phyloP scores from a whole-genome alignment of 495 filamentous ascomycete species.

The Pyronema omphalodes region DNA sequence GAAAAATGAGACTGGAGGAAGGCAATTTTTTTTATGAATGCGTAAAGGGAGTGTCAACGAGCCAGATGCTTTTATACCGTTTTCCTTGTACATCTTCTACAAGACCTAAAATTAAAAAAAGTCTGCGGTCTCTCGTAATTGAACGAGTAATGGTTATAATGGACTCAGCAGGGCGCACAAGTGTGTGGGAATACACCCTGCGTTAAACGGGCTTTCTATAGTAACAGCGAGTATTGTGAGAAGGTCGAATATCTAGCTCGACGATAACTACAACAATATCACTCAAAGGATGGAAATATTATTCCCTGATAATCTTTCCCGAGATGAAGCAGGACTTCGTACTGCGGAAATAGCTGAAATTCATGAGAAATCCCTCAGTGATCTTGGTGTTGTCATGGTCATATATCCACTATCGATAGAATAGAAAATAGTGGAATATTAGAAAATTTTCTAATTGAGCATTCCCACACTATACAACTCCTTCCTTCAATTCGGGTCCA shows the following conservation, averaged over 20 bases:
- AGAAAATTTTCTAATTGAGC: too few relatives aligned
- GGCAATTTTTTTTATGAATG: neutral
- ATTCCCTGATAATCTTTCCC: neutral
- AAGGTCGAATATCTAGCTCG: neutral
- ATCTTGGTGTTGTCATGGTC: too few relatives aligned
- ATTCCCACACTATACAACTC: too few relatives aligned
- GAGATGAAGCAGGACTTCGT: neutral
- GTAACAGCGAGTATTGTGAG: neutral
- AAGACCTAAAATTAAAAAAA: too few relatives aligned
- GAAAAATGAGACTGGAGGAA: neutral
- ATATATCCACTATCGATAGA: too few relatives aligned
- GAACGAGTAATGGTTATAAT: too few relatives aligned
- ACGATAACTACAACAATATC: neutral
- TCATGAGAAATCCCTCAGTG: too few relatives aligned
- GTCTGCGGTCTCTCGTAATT: too few relatives aligned
- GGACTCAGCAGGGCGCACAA: neutral
- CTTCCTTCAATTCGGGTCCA: too few relatives aligned
- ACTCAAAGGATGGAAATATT: constrained; percentile 3
- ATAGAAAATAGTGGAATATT: too few relatives aligned
- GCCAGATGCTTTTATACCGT: constrained; percentile 3
- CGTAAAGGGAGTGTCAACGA: neutral
- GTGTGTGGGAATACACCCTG: constrained; percentile 6
- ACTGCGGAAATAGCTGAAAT: too few relatives aligned
- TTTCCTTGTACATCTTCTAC: neutral
- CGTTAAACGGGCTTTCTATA: constrained; percentile 4